Base-by-base conservation (phyloP, 1,139 yeast species). In the Nakaseomyces bracarensis region DNA sequence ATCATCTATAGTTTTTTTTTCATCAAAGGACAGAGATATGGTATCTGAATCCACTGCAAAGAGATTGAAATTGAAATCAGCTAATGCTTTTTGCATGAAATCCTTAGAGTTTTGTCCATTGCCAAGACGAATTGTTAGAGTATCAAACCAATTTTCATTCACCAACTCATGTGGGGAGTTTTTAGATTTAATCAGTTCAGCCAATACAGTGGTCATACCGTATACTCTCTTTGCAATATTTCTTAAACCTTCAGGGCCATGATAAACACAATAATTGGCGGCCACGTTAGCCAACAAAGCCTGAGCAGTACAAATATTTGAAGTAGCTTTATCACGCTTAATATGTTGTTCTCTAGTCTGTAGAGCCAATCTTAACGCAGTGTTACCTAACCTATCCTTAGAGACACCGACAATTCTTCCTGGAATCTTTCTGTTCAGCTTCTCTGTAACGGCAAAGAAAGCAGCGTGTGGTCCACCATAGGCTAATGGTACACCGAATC, bases 381-480 rank as follows among this genome's bases (percentile, higher is more conserved):
- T 77, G 52, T 84, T 79, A 28, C 96, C 96, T 47, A 87, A 70
- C 58, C 97, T 76, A 63, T 91, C 98, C 63, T 85, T 86, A 39
- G 95, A 79, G 42, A 85, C 79, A 58, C 98, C 98, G 44, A 91
- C 91, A 45, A 91, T 75, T 68, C 98, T 77, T 36, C 98, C 98
- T 3, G 98, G 98, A 63, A 91, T 86, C 64, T 89, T 89, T 63
- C 98, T 78, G 60, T 86, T 84, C 57, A 83, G 74, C 48, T 77
- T 74, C 48, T 78, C 74, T 20, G 78, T 72, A 39, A 93, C 94
- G 13, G 97, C 86, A 58, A 91, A 89, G 68, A 86, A 91, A 0
- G 96, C 98, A 41, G 98, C 98, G 63, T 91, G 98, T 4, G 98
- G 98, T 26, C 98, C 98, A 58, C 98, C 98, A 59, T 80, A 91